Base-by-base conservation (phyloP, 2,329 filamentous ascomycete genomes). In the Botryosphaeria dothidea region DNA sequence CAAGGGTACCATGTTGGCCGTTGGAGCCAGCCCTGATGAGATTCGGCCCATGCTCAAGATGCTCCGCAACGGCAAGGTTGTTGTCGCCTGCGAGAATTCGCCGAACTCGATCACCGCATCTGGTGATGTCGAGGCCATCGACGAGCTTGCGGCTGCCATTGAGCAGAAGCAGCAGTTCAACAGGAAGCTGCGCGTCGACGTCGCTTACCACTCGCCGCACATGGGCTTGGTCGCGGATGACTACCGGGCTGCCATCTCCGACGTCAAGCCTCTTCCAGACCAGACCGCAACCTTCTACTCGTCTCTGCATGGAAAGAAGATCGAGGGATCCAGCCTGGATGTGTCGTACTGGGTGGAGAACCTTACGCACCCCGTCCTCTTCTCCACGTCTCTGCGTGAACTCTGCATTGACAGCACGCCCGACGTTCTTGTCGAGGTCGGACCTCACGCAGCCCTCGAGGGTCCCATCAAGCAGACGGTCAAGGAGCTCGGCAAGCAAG, bases 181-280 rank as follows among this genome's bases (percentile, higher is more conserved):
- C 3, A 72, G 78, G 0, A 66, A 71, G 13, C 75, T 84, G 0
- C 73, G 76, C 51, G 78, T 83, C 3, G 75, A 79, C 27, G 75
- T 69, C 11, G 81, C 81, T 0, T 83, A 82, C 52, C 81, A 83
- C 62, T 81, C 79, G 0, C 74, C 76, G 36, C 79, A 82, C 41
- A 81, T 82, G 79, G 9, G 73, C 23, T 65, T 70, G 3, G 76
- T 75, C 51, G 69, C 72, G 3, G 67, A 63, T 2, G 67, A 69
- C 0, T 78, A 79, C 56, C 43, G 66, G 4, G 34, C 31, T 9
- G 46, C 23, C 9, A 65, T 65, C 8, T 13, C 25, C 5, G 25
- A 61, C 3, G 45, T 56, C 56, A 61, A 45, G 36, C 31, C 49
- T 15, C 54, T 52, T 17, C 46, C 64, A 2, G n/a, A 27, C 25